Base-by-base conservation (phyloP, 2,329 filamentous ascomycete genomes). In the Phaeoacremonium minimum region DNA sequence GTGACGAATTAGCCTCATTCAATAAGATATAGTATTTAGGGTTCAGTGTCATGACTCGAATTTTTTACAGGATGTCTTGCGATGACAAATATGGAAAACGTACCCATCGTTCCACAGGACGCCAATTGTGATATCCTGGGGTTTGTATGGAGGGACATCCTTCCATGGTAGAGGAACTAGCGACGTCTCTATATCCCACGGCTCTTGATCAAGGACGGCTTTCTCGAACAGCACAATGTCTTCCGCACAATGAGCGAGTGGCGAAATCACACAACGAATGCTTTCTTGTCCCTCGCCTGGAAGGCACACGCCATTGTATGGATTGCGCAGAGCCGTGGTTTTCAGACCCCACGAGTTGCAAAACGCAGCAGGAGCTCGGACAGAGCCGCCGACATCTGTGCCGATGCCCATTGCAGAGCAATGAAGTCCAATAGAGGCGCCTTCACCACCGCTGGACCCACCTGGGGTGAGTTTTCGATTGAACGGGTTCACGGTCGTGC, bases 341-440 rank as follows among this genome's bases (percentile, higher is more conserved):
- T 59, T 57, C 38, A 71, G 56, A 1, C 62, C 62, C 41, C 65
- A 72, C 2, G 56, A 51, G 17, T 67, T 66, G 18, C 60, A 65
- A 40, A 67, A 68, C 0, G 60, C 61, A 1, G 67, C 65, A 0
- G 67, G 67, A 4, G 56, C 53, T 7, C 67, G 57, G 17, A 71
- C 61, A 6, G 63, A 67, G 4, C 68, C 67, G 0, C 65, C 68
- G 13, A 71, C 68, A 38, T 72, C 67, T 6, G 63, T 66, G 3
- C 67, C 68, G 15, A 71, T 48, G n/a, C 31, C 31, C 14, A 33
- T 12, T 5, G 17, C 17, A 9, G 31, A 8, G 31, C 31, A 33
- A 8, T 18, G 31, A 14, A 32, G 22, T 9, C 31, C 31, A 11
- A 32, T 16, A 18, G 31, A 32, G 12, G 31, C 31, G 13, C 31